Conservation (phyloP, 208 protist species). For the Leishmania tropica region DNA sequence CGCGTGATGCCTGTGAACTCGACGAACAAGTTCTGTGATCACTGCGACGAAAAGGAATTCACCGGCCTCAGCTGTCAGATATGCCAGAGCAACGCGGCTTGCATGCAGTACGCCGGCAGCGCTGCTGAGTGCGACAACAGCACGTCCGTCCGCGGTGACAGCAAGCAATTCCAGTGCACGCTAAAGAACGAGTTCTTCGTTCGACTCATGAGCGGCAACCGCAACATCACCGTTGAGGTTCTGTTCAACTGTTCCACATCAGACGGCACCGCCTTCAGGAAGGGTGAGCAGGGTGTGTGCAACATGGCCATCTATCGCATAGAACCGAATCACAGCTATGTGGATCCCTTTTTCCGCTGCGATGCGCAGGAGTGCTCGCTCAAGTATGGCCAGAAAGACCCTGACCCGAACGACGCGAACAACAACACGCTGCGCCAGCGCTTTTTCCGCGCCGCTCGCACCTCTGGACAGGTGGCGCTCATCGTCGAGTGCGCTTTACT, state of each 20-base stretch:
- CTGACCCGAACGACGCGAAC: background rate
- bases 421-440: conserved; percentile 25
- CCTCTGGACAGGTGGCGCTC: conserved; percentile 46
- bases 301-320: conserved; percentile 76
- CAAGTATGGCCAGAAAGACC: conserved; percentile 24
- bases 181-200: conserved; percentile 64
- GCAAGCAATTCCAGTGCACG: conserved; percentile 81
- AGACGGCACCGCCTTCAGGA: conserved; percentile 48
- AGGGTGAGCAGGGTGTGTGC: conserved; percentile 39
- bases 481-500: conserved; percentile 54
- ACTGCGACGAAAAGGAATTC: conserved; percentile 43
- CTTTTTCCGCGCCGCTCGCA: conserved; percentile 39
- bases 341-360: conserved; percentile 87
- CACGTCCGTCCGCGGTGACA: conserved; percentile 56
- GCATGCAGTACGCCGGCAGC: conserved; percentile 33
- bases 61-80: conserved; percentile 72
- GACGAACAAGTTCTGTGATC: conserved; percentile 46
- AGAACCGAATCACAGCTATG: conserved; percentile 57
- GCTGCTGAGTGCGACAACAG: conserved; percentile 44
- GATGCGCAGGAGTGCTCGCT: conserved; percentile 54
- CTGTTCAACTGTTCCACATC: conserved; percentile 67
- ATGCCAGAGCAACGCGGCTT: conserved; percentile 60
- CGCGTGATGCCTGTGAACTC: conserved; percentile 46
- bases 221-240: conserved; percentile 64
- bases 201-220: conserved; percentile 59